Conservation (phyloP, 2,329 filamentous ascomycete species). For the Alternaria infectoria region DNA sequence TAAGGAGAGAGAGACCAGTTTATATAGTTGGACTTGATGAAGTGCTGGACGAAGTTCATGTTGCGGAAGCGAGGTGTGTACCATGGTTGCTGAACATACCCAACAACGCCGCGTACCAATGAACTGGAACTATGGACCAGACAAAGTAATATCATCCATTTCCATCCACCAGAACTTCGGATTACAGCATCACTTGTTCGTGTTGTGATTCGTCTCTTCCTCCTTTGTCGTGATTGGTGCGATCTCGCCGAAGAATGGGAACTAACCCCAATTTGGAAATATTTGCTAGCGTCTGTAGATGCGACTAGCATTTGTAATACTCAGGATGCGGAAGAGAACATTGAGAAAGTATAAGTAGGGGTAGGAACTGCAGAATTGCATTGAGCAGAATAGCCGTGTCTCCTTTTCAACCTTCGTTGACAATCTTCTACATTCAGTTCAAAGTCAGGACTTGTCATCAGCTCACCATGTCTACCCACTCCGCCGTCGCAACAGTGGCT, state of each 20-base stretch:
- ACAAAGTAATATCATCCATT: neutral
- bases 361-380: neutral
- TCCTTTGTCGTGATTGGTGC: neutral
- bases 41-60: too few species aligned
- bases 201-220: neutral
- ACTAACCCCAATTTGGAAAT: constrained; percentile 7
- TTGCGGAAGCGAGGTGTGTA: neutral
- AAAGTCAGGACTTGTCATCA: neutral
- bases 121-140: neutral
- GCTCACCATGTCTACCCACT: constrained; percentile 42
- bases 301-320: constrained; percentile 8
- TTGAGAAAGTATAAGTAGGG: neutral
- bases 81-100: neutral
- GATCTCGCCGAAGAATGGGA: neutral
- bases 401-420: too few species aligned
- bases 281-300: neutral
- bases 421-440: neutral
- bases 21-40: neutral
- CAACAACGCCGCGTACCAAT: too few species aligned
- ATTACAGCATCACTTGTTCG: neutral
- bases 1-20: rapidly evolving
- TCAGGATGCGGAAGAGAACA: too few species aligned
- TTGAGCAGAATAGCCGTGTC: neutral
- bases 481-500: constrained; percentile 50
- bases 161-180: neutral